phyloP scores from a whole-genome alignment of 257 asterid genomes.

The Fraxinus anomala region DNA sequence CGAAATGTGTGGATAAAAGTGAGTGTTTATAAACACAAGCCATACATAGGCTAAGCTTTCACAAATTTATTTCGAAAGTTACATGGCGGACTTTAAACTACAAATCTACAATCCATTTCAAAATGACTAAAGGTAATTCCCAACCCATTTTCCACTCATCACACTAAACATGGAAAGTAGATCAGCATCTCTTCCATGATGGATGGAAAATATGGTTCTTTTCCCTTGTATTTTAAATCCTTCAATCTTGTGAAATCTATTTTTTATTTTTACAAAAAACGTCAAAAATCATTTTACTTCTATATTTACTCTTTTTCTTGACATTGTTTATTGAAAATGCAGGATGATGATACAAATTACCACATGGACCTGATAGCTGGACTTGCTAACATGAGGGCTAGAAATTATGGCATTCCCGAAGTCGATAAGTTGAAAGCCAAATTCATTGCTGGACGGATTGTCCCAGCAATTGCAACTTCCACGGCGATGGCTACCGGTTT shows the following conservation, averaged over 20 bases:
- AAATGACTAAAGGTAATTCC: too few relatives aligned
- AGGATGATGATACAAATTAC: conserved; percentile 91
- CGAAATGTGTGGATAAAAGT: too few relatives aligned
- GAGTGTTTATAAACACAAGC: too few relatives aligned
- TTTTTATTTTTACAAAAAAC: not conserved
- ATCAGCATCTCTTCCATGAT: not conserved
- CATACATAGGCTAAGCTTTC: too few relatives aligned
- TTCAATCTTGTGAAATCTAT: not conserved
- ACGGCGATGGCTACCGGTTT: conserved; percentile 92
- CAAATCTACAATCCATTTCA: too few relatives aligned
- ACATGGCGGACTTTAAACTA: too few relatives aligned
- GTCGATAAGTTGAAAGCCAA: conserved; percentile 93
- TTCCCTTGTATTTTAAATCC: not conserved
- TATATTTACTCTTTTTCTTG: not conserved
- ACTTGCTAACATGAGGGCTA: conserved; percentile 95
- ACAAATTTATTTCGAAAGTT: too few relatives aligned
- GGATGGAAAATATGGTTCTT: not conserved
- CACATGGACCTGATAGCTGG: conserved; percentile 92
- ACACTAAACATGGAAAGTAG: too few relatives aligned
- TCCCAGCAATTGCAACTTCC: conserved; percentile 89
- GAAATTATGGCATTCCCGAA: conserved; percentile 84
- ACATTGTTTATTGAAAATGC: conserved; percentile 22
- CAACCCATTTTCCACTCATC: too few relatives aligned
- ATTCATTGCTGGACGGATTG: conserved; percentile 86
- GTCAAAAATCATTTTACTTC: not conserved